These are phyloP conservation scores for Canavalia ensiformis DNA, from an alignment of 306 rosid genomes.

Conservation along the genomic window DNA sequence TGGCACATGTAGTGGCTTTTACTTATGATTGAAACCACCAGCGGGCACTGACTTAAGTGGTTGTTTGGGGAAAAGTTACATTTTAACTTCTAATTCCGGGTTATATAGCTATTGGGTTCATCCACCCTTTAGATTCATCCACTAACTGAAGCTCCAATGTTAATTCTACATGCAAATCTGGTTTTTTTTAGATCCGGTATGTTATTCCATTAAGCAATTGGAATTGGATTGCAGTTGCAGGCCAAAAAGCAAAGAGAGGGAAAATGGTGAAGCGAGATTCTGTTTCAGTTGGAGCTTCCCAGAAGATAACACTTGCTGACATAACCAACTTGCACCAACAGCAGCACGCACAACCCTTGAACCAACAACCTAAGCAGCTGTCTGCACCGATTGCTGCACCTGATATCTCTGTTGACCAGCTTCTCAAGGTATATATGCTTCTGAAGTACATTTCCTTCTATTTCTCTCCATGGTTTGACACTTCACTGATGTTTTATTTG, in stretches of 20 bases:
- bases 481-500: conserved; percentile 18
- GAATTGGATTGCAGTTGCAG: conserved; percentile 60
- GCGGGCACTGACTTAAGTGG: neutral
- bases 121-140: neutral
- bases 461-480: conserved; percentile 18
- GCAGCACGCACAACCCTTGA: conserved; percentile 20
- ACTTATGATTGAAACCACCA: neutral
- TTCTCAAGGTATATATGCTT: conserved; percentile 61
- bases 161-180: conserved; percentile 5
- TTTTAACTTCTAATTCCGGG: neutral
- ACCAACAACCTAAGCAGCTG: conserved; percentile 51
- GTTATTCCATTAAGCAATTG: conserved; percentile 27
- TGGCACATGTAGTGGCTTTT: neutral
- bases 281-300: conserved; percentile 51
- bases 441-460: neutral
- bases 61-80: neutral
- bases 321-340: conserved; percentile 72
- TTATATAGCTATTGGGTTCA: conserved; percentile 1
- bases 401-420: conserved; percentile 55
- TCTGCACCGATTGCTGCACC: conserved; percentile 43
- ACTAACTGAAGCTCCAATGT: neutral
- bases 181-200: conserved; percentile 25
- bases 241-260: conserved; percentile 49
- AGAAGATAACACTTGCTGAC: conserved; percentile 70
- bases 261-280: conserved; percentile 51